phyloP scores from a whole-genome alignment of 345 rosid species.

The Murraya paniculata region DNA sequence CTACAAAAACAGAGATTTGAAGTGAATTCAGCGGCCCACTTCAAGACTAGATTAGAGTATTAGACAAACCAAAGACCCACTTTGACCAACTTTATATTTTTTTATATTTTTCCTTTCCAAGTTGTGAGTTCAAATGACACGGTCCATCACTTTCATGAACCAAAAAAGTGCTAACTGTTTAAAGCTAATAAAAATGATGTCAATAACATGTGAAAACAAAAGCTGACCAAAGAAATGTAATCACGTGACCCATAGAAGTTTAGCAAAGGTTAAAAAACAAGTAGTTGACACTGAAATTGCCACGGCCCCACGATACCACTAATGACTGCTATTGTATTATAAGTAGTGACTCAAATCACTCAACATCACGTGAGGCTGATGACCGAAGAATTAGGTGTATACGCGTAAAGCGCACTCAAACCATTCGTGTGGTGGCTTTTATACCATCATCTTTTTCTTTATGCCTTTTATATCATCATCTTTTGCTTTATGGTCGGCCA shows the following conservation, averaged over 20 bases:
- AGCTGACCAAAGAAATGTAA: background rate
- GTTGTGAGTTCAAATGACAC: too few relatives aligned
- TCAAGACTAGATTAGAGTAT: background rate
- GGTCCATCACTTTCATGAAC: too few relatives aligned
- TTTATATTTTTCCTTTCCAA: too few relatives aligned
- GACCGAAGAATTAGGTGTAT: background rate
- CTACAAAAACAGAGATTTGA: background rate
- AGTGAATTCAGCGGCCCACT: background rate
- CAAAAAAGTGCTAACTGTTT: background rate
- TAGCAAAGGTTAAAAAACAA: background rate
- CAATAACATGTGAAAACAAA: background rate
- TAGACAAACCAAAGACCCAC: background rate
- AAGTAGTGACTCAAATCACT: background rate
- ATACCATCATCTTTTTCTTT: rapidly evolving
- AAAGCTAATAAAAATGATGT: background rate
- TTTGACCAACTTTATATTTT: background rate
- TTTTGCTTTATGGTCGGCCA: background rate
- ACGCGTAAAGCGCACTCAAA: background rate
- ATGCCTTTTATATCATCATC: background rate
- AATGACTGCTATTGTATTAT: too few relatives aligned
- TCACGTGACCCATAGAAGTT: background rate
- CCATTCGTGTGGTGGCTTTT: background rate
- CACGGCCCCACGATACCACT: background rate
- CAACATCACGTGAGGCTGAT: too few relatives aligned
- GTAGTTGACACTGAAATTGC: background rate